Evolutionary conservation across 2,329 filamentous ascomycete genomes (phyloP), one percentile per base, ranked within the genome.

Genomic region (Fusarium pseudonygamai): DNA sequence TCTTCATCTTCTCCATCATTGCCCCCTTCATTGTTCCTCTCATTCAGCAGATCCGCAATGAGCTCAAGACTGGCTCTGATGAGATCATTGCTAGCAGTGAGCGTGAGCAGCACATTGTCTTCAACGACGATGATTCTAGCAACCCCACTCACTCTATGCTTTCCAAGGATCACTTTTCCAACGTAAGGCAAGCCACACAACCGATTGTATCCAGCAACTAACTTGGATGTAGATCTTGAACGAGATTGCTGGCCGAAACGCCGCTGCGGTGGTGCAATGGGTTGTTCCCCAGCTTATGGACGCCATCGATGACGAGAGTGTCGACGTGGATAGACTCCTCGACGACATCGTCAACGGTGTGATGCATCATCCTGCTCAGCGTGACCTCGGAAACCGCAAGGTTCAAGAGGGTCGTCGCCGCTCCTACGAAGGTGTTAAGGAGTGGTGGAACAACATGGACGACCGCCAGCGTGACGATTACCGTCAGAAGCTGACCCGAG

Each of bases 141-240:
- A 92, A 98, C 78, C 96, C 95, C 0, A 98, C 95, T 4, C 95
- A 98, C 84, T 97, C 94, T 26, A 97, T 97, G 95, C 86, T 98
- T 59, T 95, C 94, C 67, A 98, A 98, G 85, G 95, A 98, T 78
- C 95, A 98, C 83, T 98, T 98, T 82, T 93, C 92, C 72, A 97
- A 97, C 79, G 86, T 92, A 81, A 83, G 86, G 77, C 28, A 10
- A 28, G 45, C 16, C 16, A 13, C 24, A 10, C 26, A 43, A 32
- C 24, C 43, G 12, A 40, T 28, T 43, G 3, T 28, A 12, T n/a
- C 15, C 4, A 14, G 15, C 34, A 10, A 47, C 58, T 67, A 30
- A 75, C 66, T 32, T 16, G 12, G 5, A 9, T 26, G 7, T 67
- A 89, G 85, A 86, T 95, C 37, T 88, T 98, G 67, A 98, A 98